These are phyloP conservation scores for Lotmaria passim DNA, from an alignment of 208 protist species.

Conservation along the genomic window DNA sequence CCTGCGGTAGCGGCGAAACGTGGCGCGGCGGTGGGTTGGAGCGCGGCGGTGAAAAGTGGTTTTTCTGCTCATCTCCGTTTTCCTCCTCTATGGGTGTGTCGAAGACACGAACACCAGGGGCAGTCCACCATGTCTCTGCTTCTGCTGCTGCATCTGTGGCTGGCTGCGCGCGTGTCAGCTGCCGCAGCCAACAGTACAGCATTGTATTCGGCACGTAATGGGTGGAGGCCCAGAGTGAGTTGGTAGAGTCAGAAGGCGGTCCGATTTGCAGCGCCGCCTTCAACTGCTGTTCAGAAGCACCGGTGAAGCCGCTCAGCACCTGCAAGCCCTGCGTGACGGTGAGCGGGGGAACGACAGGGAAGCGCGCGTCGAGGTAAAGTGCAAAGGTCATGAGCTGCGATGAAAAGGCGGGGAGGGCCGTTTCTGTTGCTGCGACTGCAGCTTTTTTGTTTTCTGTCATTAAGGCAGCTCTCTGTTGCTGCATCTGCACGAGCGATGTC, in stretches of 20 bases:
- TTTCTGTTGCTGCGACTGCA: neutral
- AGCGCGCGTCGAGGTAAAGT: neutral
- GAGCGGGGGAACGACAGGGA: neutral
- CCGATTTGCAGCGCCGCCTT: neutral
- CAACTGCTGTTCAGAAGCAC: neutral
- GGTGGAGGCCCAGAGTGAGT: neutral
- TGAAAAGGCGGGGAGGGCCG: neutral
- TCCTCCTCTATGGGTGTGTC: neutral
- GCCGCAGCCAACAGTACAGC: slow-evolving; percentile 4
- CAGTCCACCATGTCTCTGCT: slow-evolving; percentile 18
- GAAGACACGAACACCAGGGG: slow-evolving; percentile 11
- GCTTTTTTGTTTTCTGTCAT: neutral
- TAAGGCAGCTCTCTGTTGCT: neutral
- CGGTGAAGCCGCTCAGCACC: slow-evolving; percentile 17
- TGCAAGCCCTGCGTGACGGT: neutral
- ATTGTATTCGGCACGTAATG: neutral
- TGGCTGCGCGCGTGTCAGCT: neutral
- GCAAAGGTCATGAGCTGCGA: neutral
- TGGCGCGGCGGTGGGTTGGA: neutral
- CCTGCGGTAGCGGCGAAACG: neutral
- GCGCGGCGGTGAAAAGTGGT: neutral
- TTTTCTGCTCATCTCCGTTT: neutral
- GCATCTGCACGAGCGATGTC: neutral
- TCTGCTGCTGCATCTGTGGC: neutral
- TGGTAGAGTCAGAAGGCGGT: neutral